Percentiles rank a stretch among this genome's conserved stretches.
Evolutionary conservation across 805 yeast species (phyloP).

Genomic region (Saturnispora diversa): DNA sequence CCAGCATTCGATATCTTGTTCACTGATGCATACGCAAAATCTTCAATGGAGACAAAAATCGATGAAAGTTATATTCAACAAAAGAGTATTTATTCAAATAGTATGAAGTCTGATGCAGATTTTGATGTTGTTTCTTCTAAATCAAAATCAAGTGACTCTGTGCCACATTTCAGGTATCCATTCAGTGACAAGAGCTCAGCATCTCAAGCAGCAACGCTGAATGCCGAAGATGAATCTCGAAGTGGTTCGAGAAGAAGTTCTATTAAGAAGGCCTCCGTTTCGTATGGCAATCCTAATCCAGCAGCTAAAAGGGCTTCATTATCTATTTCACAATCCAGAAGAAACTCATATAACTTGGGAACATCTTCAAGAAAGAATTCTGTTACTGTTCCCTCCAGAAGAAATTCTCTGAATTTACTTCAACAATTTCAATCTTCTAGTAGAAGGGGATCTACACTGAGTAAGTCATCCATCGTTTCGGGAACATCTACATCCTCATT

Average conservation of each 20-base stretch:
- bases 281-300: conserved; percentile 7
- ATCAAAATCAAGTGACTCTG: conserved; percentile 14
- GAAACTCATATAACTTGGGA: conserved; percentile 17
- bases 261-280: conserved; percentile 1
- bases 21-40: conserved; percentile 56
- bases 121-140: conserved; percentile 14
- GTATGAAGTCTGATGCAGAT: neutral
- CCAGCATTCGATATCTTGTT: conserved; percentile 54
- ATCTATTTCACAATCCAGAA: conserved; percentile 17
- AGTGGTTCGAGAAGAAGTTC: conserved; percentile 18
- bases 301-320: conserved; percentile 12
- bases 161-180: conserved; percentile 60
- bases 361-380: conserved; percentile 13
- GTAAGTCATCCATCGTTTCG: conserved; percentile 12
- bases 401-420: conserved; percentile 14
- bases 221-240: conserved; percentile 15
- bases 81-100: conserved; percentile 5
- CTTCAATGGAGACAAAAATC: conserved; percentile 31
- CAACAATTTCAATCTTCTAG: conserved; percentile 12
- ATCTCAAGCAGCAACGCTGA: neutral
- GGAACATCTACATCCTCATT: conserved; percentile 2
- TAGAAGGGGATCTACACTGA: conserved; percentile 18
- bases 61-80: conserved; percentile 1
- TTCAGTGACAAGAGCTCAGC: conserved; percentile 43
- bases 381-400: conserved; percentile 12